Conservation (phyloP, 2,329 filamentous ascomycete genomes). For the Ophiocordyceps unilateralis region DNA sequence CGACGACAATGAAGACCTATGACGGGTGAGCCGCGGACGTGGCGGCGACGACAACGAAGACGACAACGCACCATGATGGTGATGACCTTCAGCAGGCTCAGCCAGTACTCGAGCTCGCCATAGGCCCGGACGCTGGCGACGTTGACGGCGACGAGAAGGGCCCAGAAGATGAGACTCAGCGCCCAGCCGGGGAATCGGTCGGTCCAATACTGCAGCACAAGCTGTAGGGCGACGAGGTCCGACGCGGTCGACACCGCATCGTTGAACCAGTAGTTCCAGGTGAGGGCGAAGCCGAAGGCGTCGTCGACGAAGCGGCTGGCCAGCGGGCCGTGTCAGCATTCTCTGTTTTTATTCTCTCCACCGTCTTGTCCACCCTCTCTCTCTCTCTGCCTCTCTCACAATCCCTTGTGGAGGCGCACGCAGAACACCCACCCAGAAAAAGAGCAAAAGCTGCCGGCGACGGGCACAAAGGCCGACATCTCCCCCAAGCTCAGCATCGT, state of each 20-base stretch:
- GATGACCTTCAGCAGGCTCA: constrained; percentile 35
- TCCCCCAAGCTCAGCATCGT: constrained; percentile 43
- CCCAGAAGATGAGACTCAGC: constrained; percentile 43
- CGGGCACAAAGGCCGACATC: constrained; percentile 34
- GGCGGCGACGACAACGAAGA: constrained; percentile 26
- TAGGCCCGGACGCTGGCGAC: constrained; percentile 17
- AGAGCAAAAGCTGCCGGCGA: constrained; percentile 39
- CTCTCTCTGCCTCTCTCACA: too few species aligned
- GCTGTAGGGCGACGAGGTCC: constrained; percentile 34
- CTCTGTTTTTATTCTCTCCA: too few species aligned
- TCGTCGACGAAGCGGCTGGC: constrained; percentile 33
- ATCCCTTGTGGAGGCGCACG: too few species aligned
- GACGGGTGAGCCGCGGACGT: background rate
- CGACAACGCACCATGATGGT: constrained; percentile 26
- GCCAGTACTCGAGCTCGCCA: constrained; percentile 33
- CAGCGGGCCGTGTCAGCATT: too few species aligned
- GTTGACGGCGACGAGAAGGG: constrained; percentile 28
- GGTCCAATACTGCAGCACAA: constrained; percentile 45
- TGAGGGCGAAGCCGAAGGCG: constrained; percentile 34
- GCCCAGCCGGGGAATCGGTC: constrained; percentile 46
- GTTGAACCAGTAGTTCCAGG: constrained; percentile 50
- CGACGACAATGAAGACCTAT: constrained; percentile 41
- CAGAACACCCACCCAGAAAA: constrained; percentile 21
- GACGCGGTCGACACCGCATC: constrained; percentile 36
- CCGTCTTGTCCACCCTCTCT: too few species aligned